Evolutionary conservation across 768 basidiomycete species (phyloP).

Genomic region (Phaffia australis): DNA sequence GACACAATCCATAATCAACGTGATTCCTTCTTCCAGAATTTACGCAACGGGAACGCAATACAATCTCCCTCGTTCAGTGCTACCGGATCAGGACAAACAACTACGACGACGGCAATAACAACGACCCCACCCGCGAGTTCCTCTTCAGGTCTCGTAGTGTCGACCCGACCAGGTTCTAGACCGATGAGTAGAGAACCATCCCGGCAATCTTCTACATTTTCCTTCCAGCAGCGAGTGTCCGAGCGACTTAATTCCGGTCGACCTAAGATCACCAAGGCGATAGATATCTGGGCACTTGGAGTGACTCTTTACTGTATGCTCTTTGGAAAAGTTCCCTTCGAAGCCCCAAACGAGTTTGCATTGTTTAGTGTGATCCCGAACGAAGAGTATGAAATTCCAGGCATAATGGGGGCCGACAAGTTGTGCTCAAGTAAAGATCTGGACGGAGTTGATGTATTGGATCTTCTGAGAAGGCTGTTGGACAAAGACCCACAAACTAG

Average conservation of each 20-base stretch:
- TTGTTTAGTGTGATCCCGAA: conserved; percentile 71
- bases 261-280: conserved; percentile 68
- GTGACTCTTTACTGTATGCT: conserved; percentile 90
- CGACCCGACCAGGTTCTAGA: conserved; percentile 8
- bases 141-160: neutral
- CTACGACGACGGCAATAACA: conserved; percentile 26
- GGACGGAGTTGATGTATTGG: conserved; percentile 55
- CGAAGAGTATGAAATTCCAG: conserved; percentile 57
- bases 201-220: neutral
- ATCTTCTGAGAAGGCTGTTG: conserved; percentile 62
- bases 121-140: conserved; percentile 32
- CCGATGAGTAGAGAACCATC: neutral
- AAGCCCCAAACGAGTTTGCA: conserved; percentile 56
- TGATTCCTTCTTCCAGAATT: neutral
- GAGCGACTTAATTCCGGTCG: conserved; percentile 17
- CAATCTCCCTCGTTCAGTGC: conserved; percentile 11
- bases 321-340: conserved; percentile 76
- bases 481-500: conserved; percentile 66
- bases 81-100: neutral
- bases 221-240: neutral
- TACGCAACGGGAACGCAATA: conserved; percentile 26
- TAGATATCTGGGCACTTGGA: conserved; percentile 96
- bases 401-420: conserved; percentile 60
- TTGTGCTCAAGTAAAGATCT: conserved; percentile 50
- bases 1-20: conserved; percentile 9